Evolutionary conservation across 2,329 filamentous ascomycete species (phyloP), one percentile per base, ranked within the genome.

Genomic region (Exophiala sp.): DNA sequence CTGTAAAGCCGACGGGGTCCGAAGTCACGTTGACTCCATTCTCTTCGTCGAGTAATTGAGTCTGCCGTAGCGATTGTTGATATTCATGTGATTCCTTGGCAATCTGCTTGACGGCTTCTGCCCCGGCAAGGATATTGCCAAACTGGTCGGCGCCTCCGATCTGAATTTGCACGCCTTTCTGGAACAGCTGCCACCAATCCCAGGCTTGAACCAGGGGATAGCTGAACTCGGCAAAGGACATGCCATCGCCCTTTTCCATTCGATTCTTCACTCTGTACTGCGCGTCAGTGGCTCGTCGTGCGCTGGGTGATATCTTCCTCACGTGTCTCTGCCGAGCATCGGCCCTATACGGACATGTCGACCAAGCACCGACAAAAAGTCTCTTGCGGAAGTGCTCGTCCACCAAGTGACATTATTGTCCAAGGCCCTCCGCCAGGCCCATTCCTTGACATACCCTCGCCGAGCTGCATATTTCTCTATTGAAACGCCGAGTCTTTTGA

Each of bases 121-220:
- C 84, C 42, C 93, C 93, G 10, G 90, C 83, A 22, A 94, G 79
- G 58, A 98, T 97, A 69, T 98, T 98, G 56, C 93, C 93, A 65
- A 85, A 97, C 70, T 98, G 93, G 65, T 98, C 93, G 5, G 89
- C 89, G 32, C 93, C 93, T 50, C 93, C 93, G 45, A 98, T 87
- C 69, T 98, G 89, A 65, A 97, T 79, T 64, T 90, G 84, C 8
- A 89, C 76, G 41, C 78, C 75, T 44, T 76, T 78, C 19, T 79
- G 76, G 68, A 86, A 94, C 71, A 97, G 78, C 60, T 86, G 77
- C 87, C 88, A 97, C 80, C 90, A 98, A 66, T 98, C 93, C 85
- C 90, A 97, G 18, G 85, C 89, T 66, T 98, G 93, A 62, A 97
- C 80, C 13, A 98, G 71, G 1, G 94, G 93, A 64, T 98, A 98